Percentiles rank a stretch among this genome's conserved stretches.
These are phyloP conservation scores for Geranium rotundifolium DNA, from an alignment of 345 rosid genomes.

Conservation along the genomic window DNA sequence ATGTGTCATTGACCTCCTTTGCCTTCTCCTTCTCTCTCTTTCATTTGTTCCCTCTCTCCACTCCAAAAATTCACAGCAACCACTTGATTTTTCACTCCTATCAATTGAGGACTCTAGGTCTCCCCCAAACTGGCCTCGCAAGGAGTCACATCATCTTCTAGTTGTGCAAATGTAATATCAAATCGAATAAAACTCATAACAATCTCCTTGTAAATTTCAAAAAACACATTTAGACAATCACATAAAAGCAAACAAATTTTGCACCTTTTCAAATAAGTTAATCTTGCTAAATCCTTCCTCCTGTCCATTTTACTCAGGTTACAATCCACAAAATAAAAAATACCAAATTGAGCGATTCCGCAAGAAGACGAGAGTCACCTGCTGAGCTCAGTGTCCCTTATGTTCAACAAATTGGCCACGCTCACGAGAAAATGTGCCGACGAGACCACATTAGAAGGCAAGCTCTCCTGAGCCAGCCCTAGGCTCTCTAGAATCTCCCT, in stretches of 20 bases:
- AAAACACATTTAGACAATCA: slow-evolving; percentile 1
- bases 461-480: slow-evolving; percentile 74
- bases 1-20: too few relatives aligned
- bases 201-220: not conserved
- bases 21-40: too few relatives aligned
- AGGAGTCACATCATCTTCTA: slow-evolving; percentile 77
- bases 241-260: not conserved
- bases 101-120: too few relatives aligned
- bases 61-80: too few relatives aligned
- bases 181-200: not conserved
- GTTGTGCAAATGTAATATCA: slow-evolving; percentile 57
- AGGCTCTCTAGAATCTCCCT: slow-evolving; percentile 74
- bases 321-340: slow-evolving; percentile 65
- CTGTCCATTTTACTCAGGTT: slow-evolving; percentile 85
- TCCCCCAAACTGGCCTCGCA: too few relatives aligned
- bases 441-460: slow-evolving; percentile 68
- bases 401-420: slow-evolving; percentile 85
- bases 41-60: too few relatives aligned
- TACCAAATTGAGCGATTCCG: slow-evolving; percentile 91
- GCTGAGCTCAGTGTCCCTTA: slow-evolving; percentile 82
- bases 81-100: too few relatives aligned
- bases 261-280: slow-evolving; percentile 83
- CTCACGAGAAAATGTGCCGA: slow-evolving; percentile 82
- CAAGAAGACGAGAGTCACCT: slow-evolving; percentile 68
- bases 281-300: slow-evolving; percentile 79